Percentiles rank a stretch among this genome's conserved stretches.
Evolutionary conservation across 2,329 filamentous ascomycete genomes (phyloP).

Genomic region (Trichoderma sp.): DNA sequence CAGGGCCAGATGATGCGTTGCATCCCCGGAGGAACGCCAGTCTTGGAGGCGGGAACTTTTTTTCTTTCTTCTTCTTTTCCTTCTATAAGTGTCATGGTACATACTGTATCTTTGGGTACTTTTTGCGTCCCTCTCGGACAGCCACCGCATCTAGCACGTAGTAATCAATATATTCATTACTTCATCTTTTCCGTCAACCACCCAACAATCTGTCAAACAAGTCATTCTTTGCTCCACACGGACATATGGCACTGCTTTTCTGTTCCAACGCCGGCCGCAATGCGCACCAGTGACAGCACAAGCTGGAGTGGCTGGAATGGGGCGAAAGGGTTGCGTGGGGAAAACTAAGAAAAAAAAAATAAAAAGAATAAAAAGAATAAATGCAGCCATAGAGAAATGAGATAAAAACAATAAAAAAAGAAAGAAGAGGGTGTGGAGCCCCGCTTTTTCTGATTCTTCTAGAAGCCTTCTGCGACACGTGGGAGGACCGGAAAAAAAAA

Average conservation of each 20-base stretch:
- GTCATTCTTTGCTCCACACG: background rate
- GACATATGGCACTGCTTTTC: background rate
- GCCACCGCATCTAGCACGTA: background rate
- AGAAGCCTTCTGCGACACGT: constrained; percentile 22
- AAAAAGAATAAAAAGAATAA: background rate
- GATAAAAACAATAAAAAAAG: background rate
- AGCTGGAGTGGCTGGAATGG: background rate
- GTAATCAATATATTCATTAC: background rate
- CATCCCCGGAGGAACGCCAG: background rate
- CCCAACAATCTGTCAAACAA: background rate
- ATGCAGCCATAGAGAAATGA: no score
- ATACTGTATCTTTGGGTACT: background rate
- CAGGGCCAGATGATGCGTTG: background rate
- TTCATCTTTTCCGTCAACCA: background rate
- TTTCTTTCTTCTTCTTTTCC: background rate
- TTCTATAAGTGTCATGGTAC: background rate
- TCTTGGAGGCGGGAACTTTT: background rate
- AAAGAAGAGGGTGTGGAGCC: constrained; percentile 4
- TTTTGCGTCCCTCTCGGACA: background rate
- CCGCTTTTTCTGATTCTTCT: constrained; percentile 15
- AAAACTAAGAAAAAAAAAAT: background rate
- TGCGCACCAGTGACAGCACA: background rate
- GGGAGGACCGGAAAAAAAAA: background rate
- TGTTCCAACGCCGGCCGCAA: background rate
- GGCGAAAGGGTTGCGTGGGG: background rate